A percentile compares a stretch with the other conserved stretches of the same genome.
phyloP scores from a whole-genome alignment of 2,329 filamentous ascomycete genomes.

The Corynespora cassiicola region DNA sequence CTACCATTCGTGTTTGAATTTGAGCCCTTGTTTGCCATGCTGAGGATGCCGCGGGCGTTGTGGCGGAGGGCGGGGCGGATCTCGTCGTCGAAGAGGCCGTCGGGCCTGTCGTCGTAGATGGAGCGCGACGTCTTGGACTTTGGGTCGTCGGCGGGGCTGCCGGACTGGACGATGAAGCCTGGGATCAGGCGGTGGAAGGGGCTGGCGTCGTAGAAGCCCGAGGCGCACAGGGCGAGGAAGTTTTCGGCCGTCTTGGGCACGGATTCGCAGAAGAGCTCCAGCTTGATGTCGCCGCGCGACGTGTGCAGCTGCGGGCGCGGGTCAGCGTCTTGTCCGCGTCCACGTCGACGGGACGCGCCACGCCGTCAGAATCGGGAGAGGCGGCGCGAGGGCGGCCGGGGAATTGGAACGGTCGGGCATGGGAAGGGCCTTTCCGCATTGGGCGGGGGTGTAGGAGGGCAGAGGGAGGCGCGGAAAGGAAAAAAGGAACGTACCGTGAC shows the following conservation, averaged over 20 bases:
- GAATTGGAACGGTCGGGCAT: neutral
- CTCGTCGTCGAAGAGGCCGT: slow-evolving; percentile 76
- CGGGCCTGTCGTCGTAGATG: slow-evolving; percentile 66
- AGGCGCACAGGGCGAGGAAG: slow-evolving; percentile 86
- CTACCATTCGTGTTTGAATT: slow-evolving; percentile 74
- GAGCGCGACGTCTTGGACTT: slow-evolving; percentile 71
- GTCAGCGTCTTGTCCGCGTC: slow-evolving; percentile 6
- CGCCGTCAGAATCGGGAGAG: neutral
- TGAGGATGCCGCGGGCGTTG: slow-evolving; percentile 71
- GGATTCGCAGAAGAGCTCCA: slow-evolving; percentile 94
- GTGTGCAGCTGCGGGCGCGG: slow-evolving; percentile 71
- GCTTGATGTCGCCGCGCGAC: slow-evolving; percentile 85
- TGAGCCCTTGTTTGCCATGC: slow-evolving; percentile 81
- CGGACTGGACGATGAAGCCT: slow-evolving; percentile 81
- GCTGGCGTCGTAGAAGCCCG: slow-evolving; percentile 75
- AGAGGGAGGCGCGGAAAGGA: neutral
- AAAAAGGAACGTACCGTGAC: slow-evolving; percentile 48
- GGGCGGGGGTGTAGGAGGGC: neutral
- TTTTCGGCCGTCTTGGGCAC: slow-evolving; percentile 94
- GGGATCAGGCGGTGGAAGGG: slow-evolving; percentile 83
- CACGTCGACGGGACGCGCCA: neutral
- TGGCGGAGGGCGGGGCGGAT: slow-evolving; percentile 74
- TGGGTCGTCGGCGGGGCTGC: slow-evolving; percentile 59
- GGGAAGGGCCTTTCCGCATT: too few relatives aligned
- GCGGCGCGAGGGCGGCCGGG: slow-evolving; percentile 1